Percentiles rank a stretch among this genome's conserved stretches.
Evolutionary conservation across 176 grass and related monocot species (phyloP).

Genomic region (Oryza glumipatula): DNA sequence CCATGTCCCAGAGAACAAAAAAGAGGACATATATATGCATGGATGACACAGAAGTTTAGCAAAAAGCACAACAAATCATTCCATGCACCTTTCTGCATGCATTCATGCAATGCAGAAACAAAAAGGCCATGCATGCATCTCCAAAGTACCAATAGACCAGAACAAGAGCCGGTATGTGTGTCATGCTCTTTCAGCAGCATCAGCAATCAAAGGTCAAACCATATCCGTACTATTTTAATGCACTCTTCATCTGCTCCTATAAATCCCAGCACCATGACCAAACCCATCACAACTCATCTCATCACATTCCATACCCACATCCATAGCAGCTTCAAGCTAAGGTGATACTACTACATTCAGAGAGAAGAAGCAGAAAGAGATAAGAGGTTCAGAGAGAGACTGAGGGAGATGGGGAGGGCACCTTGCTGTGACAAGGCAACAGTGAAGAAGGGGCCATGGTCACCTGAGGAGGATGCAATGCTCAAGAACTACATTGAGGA

Average conservation of each 20-base stretch:
- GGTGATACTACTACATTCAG: not conserved
- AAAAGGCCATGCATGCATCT: slow-evolving; percentile 17
- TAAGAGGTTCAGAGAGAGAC: not conserved
- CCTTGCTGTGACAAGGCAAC: slow-evolving; percentile 90
- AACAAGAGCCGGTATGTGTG: slow-evolving; percentile 45
- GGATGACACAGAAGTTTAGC: slow-evolving; percentile 15
- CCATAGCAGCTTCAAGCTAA: slow-evolving; percentile 4
- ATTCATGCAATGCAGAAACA: slow-evolving; percentile 18
- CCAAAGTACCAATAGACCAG: slow-evolving; percentile 38
- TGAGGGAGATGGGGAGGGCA: slow-evolving; percentile 67
- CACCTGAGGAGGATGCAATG: slow-evolving; percentile 80
- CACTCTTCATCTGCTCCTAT: slow-evolving; percentile 44
- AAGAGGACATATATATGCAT: not conserved
- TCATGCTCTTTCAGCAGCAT: slow-evolving; percentile 40
- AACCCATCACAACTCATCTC: slow-evolving; percentile 30
- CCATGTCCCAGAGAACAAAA: slow-evolving; percentile 13
- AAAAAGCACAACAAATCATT: slow-evolving; percentile 20
- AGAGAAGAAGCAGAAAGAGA: not conserved
- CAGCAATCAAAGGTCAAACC: slow-evolving; percentile 71
- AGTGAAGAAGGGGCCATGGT: slow-evolving; percentile 95
- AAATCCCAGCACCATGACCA: slow-evolving; percentile 52
- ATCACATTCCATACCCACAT: slow-evolving; percentile 30
- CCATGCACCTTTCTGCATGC: slow-evolving; percentile 16
- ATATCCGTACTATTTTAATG: slow-evolving; percentile 41
- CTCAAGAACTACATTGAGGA: slow-evolving; percentile 92